Evolutionary conservation across 108 stramenopile species (phyloP).

Genomic region (Nitzschia sp.): DNA sequence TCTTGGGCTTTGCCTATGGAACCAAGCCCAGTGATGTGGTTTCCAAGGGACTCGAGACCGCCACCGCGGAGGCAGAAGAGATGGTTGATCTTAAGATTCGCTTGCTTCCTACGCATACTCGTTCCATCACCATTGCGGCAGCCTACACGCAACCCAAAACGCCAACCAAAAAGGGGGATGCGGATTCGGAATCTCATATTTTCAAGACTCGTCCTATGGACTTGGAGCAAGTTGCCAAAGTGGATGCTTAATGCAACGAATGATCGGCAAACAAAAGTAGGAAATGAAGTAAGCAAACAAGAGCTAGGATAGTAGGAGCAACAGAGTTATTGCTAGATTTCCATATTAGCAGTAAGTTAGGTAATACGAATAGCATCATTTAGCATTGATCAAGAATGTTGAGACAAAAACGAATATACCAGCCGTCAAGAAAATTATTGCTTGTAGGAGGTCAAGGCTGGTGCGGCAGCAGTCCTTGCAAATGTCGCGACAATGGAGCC

Average conservation of each 20-base stretch:
- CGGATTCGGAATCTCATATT: conserved; percentile 23
- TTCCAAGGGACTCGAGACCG: neutral
- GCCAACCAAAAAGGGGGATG: neutral
- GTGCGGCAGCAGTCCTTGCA: too few species aligned
- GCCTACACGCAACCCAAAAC: conserved; percentile 25
- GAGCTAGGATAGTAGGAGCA: too few species aligned
- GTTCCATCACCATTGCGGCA: conserved; percentile 17
- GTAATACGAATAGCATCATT: too few species aligned
- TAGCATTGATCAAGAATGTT: too few species aligned
- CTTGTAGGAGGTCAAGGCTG: too few species aligned
- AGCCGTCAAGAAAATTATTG: too few species aligned
- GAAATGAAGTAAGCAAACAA: neutral
- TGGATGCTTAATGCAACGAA: neutral
- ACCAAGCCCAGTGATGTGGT: conserved; percentile 33
- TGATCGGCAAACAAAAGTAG: neutral
- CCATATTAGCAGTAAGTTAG: too few species aligned
- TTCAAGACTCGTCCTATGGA: conserved; percentile 29
- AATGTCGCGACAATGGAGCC: too few species aligned
- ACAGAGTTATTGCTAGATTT: too few species aligned
- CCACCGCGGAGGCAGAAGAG: neutral
- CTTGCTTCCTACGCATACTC: conserved; percentile 16
- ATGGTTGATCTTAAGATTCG: conserved; percentile 26
- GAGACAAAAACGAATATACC: too few species aligned
- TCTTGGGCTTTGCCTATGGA: conserved; percentile 71
- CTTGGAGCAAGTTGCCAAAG: conserved; percentile 4